Evolutionary conservation across 352 stramenopile genomes (phyloP), one percentile per base, ranked within the genome.

Genomic region (Pythium vanterpoolii): DNA sequence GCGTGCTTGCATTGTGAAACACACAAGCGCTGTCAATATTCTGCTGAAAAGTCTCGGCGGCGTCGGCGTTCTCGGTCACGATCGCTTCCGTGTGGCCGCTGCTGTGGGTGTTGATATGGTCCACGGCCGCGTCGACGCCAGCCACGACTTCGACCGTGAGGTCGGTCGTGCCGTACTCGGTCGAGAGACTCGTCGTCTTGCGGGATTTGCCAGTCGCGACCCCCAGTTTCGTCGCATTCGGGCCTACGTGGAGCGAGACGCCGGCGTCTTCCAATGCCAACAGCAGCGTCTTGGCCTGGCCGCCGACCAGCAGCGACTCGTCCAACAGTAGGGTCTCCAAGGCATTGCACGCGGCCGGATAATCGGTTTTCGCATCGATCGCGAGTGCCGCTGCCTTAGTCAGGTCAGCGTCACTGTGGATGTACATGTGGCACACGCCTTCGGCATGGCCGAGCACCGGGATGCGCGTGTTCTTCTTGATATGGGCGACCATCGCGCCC

Each of bases 341-440:
- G 7, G 97, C 95, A 67, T 99, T 99, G 73, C 97, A 99, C 6
- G 96, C 96, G 5, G 96, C 96, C 3, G 96, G 96, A 74, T 99
- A 99, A 69, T 99, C 95, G 23, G 90, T 98, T 85, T 99, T 99
- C 56, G 96, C 85, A 74, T 99, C 96, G 24, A 99, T 84, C n/a
- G 91, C 87, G 42, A 99, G 79, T 53, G 87, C 78, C 36, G 71
- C 77, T 4, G 95, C 95, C 65, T 93, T 96, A 18, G 77, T 76
- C 16, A 96, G 55, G 54, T 96, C 79, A 16, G 96, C 96, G 3
- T 79, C 88, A 44, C 74, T 75, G 73, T 99, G 92, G 56, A 99
- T 85, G 77, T 98, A 99, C 64, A 99, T 95, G 83, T 99, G 95
- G 72, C 97, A 99, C 40, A 99, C 93, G 44, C 97, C 97, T 60